Conservation (phyloP, 306 rosid genomes). For the Quercus engelmannii region DNA sequence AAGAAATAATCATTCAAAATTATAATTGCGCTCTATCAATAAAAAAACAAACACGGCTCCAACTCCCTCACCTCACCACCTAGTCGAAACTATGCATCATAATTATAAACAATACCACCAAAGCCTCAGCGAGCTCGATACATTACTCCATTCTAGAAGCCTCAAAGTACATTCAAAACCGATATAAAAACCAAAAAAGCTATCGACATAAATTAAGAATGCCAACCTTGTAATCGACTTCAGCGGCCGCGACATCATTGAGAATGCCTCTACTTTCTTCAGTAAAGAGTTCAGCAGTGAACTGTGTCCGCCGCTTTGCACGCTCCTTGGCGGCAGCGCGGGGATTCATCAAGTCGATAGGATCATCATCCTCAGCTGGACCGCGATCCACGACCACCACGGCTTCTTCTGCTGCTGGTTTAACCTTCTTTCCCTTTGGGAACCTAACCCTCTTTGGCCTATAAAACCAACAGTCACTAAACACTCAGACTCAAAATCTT, state of each 20-base stretch:
- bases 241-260: slow-evolving; percentile 48
- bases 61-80: not conserved
- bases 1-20: slow-evolving; percentile 20
- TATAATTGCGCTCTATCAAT: not conserved
- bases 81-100: not conserved
- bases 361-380: slow-evolving; percentile 26
- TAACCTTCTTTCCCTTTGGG: slow-evolving; percentile 90
- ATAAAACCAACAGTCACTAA: not conserved
- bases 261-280: slow-evolving; percentile 43
- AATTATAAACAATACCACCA: too few species aligned
- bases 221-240: slow-evolving; percentile 59
- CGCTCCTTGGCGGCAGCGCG: slow-evolving; percentile 67
- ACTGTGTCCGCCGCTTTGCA: slow-evolving; percentile 44
- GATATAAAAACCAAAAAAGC: too few species aligned
- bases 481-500: not conserved
- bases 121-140: too few species aligned
- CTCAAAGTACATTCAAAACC: too few species aligned
- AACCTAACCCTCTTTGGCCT: slow-evolving; percentile 69
- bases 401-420: slow-evolving; percentile 37
- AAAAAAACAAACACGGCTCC: not conserved
- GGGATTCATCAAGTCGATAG: slow-evolving; percentile 36
- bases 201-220: not conserved
- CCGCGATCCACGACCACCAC: slow-evolving; percentile 13
- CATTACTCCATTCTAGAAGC: too few species aligned
- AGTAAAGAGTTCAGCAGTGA: slow-evolving; percentile 48